A percentile compares a stretch with the other conserved stretches of the same genome.
Evolutionary conservation across 1,284 basidiomycete species (phyloP).

Genomic region (Coniferiporia sulphurascens): DNA sequence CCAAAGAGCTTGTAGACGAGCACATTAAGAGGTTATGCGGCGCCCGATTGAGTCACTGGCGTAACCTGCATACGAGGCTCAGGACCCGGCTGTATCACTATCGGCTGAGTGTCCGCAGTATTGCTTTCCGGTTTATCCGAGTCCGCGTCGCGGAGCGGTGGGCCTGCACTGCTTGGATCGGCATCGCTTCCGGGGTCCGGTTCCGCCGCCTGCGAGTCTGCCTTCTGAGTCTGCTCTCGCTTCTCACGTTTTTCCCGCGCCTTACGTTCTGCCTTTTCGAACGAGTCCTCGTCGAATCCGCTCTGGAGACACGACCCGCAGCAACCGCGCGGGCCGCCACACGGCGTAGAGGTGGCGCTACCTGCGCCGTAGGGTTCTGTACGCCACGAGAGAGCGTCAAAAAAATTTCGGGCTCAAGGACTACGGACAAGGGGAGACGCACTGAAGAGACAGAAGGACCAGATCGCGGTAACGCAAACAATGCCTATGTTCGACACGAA

Average conservation of each 20-base stretch:
- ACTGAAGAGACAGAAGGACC: not conserved
- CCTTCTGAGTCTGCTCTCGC: not conserved
- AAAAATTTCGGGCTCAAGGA: not conserved
- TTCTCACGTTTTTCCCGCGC: not conserved
- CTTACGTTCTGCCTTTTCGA: conserved; percentile 15
- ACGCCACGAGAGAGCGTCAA: not conserved
- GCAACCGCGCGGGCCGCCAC: conserved; percentile 15
- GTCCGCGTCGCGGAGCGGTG: not conserved
- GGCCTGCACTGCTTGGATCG: not conserved
- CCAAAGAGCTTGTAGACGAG: too few relatives aligned
- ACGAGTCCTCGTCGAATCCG: conserved; percentile 12
- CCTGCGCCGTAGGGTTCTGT: conserved; percentile 7
- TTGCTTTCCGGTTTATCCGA: not conserved
- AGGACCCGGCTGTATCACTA: not conserved
- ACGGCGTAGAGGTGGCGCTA: conserved; percentile 5
- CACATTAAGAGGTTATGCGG: too few relatives aligned
- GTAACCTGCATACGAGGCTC: not conserved
- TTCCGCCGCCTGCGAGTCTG: not conserved
- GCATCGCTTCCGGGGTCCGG: not conserved
- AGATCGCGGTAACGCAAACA: not conserved
- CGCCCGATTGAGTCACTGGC: not conserved
- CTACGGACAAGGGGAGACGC: not conserved
- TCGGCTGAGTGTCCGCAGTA: not conserved
- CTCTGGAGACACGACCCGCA: conserved; percentile 14
- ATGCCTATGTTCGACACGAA: not conserved